Evolutionary conservation across 495 filamentous ascomycete genomes (phyloP), one percentile per base, ranked within the genome.

Genomic region (Neurospora terricola): DNA sequence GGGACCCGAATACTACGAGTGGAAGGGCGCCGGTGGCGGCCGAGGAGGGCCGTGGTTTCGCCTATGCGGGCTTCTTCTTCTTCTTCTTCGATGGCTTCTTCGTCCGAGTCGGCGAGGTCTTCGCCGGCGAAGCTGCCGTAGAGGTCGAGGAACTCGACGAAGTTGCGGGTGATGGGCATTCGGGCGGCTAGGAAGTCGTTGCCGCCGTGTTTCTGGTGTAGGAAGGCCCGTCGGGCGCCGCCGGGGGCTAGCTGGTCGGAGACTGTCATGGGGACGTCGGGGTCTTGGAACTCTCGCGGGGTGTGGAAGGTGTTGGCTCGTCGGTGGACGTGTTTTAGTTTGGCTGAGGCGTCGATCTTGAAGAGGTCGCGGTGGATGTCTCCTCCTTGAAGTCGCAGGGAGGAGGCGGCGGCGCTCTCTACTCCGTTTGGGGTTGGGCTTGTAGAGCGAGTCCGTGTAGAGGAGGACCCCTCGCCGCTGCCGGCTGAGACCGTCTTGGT

Each of bases 111-210:
- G 4, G 81, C 87, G 14, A 93, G 84, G 72, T 92, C 90, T 76
- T 93, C 91, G 8, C 90, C 91, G 0, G 91, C 91, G 77, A 93
- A 93, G 69, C 85, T 87, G 0, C 90, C 90, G 77, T 92, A 93
- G 7, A 92, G 79, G 66, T 91, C 88, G 12, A 93, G 83, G 74
- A 92, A 93, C 48, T 90, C 87, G 40, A 90, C 85, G 73, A 93
- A 93, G 74, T 88, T 88, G n/a, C 81, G 80, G 0, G 90, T 90
- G 18, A 90, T 81, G 12, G 89, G 87, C 37, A 73, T 81, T 70
- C 71, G 81, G 54, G 73, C 83, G 74, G 79, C 81, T 78, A 80
- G 83, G 71, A 74, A 87, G 71, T 76, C 79, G 75, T 76, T 70
- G 23, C 45, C 45, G 39, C 81, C 80, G 66, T 83, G 82, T 43